Conservation (phyloP, 805 yeast species). For the Schwanniomyces pseudopolymorphus region DNA sequence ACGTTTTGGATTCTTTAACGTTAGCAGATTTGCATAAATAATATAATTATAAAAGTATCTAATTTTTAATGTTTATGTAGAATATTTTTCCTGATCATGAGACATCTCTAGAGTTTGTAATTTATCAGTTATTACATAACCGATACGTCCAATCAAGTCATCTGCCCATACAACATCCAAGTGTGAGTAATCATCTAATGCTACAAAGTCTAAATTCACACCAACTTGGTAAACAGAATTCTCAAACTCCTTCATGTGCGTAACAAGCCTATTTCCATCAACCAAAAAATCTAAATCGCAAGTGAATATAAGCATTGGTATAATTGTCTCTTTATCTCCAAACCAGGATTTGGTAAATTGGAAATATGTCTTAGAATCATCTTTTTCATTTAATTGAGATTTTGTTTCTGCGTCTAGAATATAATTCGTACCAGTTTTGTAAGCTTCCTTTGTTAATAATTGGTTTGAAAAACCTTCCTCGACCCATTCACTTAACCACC, state of each 20-base stretch:
- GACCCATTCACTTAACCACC: slow-evolving; percentile 71
- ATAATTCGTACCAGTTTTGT: slow-evolving; percentile 26
- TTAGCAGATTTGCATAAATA: slow-evolving; percentile 13
- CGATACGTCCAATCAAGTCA: slow-evolving; percentile 67
- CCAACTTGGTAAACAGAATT: slow-evolving; percentile 34
- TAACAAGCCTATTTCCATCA: slow-evolving; percentile 64
- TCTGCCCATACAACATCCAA: slow-evolving; percentile 92
- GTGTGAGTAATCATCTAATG: slow-evolving; percentile 71
- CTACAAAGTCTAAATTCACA: slow-evolving; percentile 35
- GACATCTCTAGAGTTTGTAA: background rate
- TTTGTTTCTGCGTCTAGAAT: slow-evolving; percentile 13
- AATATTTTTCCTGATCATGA: background rate
- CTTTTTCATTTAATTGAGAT: slow-evolving; percentile 39
- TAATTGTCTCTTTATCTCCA: slow-evolving; percentile 25
- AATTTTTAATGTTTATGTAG: background rate
- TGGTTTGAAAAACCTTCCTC: slow-evolving; percentile 41
- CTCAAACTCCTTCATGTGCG: slow-evolving; percentile 66
- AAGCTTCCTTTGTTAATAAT: slow-evolving; percentile 31
- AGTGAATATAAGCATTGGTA: slow-evolving; percentile 65
- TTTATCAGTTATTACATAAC: slow-evolving; percentile 31
- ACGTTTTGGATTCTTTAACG: slow-evolving; percentile 15
- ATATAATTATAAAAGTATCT: background rate
- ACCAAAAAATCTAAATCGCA: slow-evolving; percentile 79
- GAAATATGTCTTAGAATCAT: slow-evolving; percentile 51
- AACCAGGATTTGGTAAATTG: slow-evolving; percentile 58